These are phyloP conservation scores for Nakazawaea populi DNA, from an alignment of 805 yeast species.

Conservation along the genomic window DNA sequence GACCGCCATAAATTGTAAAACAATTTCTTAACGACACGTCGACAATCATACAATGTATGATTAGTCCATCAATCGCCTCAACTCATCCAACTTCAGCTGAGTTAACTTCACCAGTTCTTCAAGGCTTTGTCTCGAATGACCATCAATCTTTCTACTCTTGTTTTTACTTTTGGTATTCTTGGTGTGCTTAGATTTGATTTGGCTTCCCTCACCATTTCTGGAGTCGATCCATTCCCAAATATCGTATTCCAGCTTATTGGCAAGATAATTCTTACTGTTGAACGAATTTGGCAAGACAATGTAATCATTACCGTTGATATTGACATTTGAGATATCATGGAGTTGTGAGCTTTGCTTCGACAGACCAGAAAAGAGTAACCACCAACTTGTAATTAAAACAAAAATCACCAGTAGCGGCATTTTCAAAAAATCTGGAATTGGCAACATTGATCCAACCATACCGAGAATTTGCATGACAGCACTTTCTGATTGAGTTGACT, in stretches of 20 bases:
- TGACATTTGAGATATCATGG: conserved; percentile 10
- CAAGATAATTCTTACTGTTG: conserved; percentile 20
- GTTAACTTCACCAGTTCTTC: conserved; percentile 40
- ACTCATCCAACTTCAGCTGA: conserved; percentile 32
- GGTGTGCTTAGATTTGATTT: neutral
- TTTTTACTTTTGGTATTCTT: neutral
- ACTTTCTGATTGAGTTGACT: conserved; percentile 10
- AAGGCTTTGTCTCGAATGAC: conserved; percentile 35
- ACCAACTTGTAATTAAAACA: conserved; percentile 13
- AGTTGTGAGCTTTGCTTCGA: conserved; percentile 2
- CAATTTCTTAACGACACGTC: too few relatives aligned
- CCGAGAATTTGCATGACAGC: conserved; percentile 10
- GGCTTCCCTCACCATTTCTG: conserved; percentile 21
- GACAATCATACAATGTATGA: neutral
- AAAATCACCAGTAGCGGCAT: conserved; percentile 15
- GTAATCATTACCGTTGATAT: conserved; percentile 30
- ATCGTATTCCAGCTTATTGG: conserved; percentile 45
- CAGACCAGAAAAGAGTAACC: conserved; percentile 11
- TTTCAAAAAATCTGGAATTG: conserved; percentile 19
- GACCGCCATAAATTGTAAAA: too few relatives aligned
- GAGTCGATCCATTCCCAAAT: conserved; percentile 70
- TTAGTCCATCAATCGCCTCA: conserved; percentile 15
- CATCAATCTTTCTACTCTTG: conserved; percentile 9
- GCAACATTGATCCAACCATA: conserved; percentile 12
- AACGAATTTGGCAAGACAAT: conserved; percentile 34